phyloP scores from a whole-genome alignment of 2,329 filamentous ascomycete species.

The Colletotrichum paranaense region DNA sequence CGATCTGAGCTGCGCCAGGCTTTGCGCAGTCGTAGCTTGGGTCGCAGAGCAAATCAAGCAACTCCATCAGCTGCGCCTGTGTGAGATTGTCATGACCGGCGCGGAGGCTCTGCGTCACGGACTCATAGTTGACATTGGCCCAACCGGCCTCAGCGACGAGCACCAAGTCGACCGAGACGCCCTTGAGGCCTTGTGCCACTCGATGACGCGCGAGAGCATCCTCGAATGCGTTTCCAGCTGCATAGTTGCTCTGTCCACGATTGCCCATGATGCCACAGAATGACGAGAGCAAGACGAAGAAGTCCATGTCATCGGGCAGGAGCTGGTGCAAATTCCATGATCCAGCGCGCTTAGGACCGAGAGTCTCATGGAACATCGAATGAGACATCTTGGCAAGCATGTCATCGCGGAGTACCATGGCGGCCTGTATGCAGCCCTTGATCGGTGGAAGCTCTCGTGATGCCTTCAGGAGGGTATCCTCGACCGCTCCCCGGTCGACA shows the following conservation, averaged over 20 bases:
- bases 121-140: not conserved
- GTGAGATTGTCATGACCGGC: not conserved
- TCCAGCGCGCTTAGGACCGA: constrained; percentile 61
- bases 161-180: not conserved
- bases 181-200: not conserved
- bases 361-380: constrained; percentile 53
- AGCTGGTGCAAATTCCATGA: constrained; percentile 58
- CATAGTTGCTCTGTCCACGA: constrained; percentile 68
- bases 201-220: constrained; percentile 51
- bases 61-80: not conserved
- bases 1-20: not conserved
- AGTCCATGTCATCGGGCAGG: constrained; percentile 46
- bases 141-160: not conserved
- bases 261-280: constrained; percentile 67
- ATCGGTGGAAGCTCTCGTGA: constrained; percentile 40
- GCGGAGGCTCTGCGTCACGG: not conserved
- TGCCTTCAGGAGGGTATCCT: constrained; percentile 37
- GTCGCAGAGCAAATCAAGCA: not conserved
- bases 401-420: constrained; percentile 51
- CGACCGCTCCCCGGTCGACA: constrained; percentile 43
- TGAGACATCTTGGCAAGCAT: constrained; percentile 61
- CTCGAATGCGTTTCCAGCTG: constrained; percentile 63
- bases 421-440: constrained; percentile 49
- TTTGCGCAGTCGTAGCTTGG: not conserved
- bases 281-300: constrained; percentile 65